Evolutionary conservation across 768 basidiomycete genomes (phyloP).

Genomic region (Tricholoma hemisulphureum): DNA sequence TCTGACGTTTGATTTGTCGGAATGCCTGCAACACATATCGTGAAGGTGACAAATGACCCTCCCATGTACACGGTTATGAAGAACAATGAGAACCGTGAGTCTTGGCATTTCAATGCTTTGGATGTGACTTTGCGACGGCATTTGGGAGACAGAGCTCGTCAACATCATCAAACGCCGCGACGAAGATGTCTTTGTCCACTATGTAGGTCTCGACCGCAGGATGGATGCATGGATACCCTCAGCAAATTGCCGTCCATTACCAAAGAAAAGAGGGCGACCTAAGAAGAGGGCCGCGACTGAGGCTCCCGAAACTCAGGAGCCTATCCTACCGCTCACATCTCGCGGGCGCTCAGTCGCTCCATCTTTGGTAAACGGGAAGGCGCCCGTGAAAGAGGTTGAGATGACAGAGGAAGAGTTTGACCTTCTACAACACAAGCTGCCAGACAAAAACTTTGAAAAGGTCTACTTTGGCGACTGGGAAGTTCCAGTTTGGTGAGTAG

Average conservation of each 20-base stretch:
- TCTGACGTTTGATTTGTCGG: neutral
- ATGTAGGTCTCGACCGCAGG: conserved; percentile 65
- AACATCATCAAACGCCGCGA: conserved; percentile 51
- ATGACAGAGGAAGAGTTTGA: conserved; percentile 74
- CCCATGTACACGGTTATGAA: conserved; percentile 33
- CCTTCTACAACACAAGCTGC: conserved; percentile 63
- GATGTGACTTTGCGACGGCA: conserved; percentile 12
- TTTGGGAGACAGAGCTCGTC: conserved; percentile 39
- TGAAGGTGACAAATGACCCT: conserved; percentile 23
- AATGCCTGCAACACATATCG: conserved; percentile 30
- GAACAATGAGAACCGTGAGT: conserved; percentile 33
- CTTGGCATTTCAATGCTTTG: conserved; percentile 7
- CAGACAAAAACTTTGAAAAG: conserved; percentile 78
- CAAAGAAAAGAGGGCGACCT: conserved; percentile 28
- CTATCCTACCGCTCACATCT: conserved; percentile 11
- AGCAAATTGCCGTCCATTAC: conserved; percentile 33
- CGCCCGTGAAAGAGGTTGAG: conserved; percentile 27
- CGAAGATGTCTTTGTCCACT: conserved; percentile 69
- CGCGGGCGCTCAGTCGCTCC: conserved; percentile 9
- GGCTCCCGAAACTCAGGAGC: conserved; percentile 4
- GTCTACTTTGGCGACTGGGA: conserved; percentile 84
- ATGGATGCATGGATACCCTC: conserved; percentile 73
- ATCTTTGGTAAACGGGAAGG: conserved; percentile 7
- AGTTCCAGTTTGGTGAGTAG: conserved; percentile 80
- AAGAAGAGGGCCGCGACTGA: conserved; percentile 7